Conservation (phyloP, 2,329 filamentous ascomycete species). For the Fusarium nelsonii region DNA sequence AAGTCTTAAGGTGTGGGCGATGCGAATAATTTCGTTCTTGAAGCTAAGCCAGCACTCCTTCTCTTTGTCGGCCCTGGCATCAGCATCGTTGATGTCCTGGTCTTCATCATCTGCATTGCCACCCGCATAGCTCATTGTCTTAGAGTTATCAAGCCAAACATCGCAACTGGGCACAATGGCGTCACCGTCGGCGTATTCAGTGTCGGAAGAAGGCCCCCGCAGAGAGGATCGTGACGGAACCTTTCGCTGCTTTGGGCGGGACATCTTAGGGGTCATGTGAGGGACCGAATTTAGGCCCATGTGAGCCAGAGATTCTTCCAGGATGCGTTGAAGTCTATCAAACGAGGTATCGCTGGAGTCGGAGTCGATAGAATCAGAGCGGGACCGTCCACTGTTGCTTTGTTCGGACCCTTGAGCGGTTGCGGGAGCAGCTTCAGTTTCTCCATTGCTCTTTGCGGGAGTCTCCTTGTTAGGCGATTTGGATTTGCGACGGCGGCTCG, state of each 20-base stretch:
- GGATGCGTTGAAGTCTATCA: conserved; percentile 83
- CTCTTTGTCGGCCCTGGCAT: conserved; percentile 71
- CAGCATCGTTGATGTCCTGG: conserved; percentile 43
- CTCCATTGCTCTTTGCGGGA: conserved; percentile 37
- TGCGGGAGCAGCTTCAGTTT: conserved; percentile 17
- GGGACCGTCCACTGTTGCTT: conserved; percentile 45
- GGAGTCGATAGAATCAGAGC: conserved; percentile 70
- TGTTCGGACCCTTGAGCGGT: conserved; percentile 41
- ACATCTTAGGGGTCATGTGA: conserved; percentile 57
- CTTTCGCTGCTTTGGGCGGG: conserved; percentile 58
- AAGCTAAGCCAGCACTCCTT: conserved; percentile 84
- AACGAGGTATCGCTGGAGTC: conserved; percentile 79
- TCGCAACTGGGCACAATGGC: conserved; percentile 87
- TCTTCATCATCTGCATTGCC: conserved; percentile 59
- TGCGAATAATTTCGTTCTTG: conserved; percentile 90
- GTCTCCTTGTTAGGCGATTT: conserved; percentile 53
- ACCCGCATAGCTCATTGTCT: conserved; percentile 82
- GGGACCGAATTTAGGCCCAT: conserved; percentile 63
- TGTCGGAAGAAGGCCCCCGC: conserved; percentile 78
- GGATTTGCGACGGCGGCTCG: conserved; percentile 58
- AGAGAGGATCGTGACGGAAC: conserved; percentile 52
- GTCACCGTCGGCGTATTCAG: conserved; percentile 86
- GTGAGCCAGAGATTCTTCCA: conserved; percentile 73
- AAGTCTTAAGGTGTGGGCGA: conserved; percentile 87
- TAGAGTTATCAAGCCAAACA: conserved; percentile 87